Evolutionary conservation across 2,329 filamentous ascomycete genomes (phyloP).

Genomic region (Fusarium sp.): DNA sequence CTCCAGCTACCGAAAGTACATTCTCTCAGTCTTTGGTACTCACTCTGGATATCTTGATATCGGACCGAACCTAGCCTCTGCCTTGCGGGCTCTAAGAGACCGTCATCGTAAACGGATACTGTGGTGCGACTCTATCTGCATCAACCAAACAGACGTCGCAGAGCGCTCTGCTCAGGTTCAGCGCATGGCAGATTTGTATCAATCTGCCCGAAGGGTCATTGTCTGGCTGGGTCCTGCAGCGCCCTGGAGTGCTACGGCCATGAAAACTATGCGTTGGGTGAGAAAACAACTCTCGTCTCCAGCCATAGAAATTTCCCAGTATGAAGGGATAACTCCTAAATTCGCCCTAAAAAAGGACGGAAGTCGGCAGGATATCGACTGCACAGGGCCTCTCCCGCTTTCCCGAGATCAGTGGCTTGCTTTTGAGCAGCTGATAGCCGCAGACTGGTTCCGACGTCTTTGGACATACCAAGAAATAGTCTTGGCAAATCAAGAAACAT

Average conservation of each 20-base stretch:
- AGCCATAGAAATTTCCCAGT: rapidly evolving
- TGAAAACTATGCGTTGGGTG: not conserved
- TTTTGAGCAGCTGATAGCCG: not conserved
- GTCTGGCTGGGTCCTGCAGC: not conserved
- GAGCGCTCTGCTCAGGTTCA: not conserved
- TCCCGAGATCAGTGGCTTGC: not conserved
- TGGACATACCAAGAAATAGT: not conserved
- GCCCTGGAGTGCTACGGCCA: not conserved
- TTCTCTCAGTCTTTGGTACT: no score
- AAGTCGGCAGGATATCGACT: not conserved
- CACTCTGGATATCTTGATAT: not conserved
- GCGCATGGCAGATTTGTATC: not conserved
- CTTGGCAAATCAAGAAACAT: not conserved
- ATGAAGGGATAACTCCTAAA: rapidly evolving
- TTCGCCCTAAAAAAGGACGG: not conserved
- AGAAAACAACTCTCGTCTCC: not conserved
- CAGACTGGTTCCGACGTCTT: not conserved
- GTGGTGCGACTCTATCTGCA: constrained; percentile 9
- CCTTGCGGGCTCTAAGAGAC: not conserved
- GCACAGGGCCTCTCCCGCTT: not conserved
- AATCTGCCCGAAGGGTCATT: not conserved
- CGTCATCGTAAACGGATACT: not conserved
- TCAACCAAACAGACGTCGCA: not conserved
- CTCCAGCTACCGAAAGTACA: no score
- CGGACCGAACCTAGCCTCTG: not conserved